These are phyloP conservation scores for Euphorbia neoarborescens DNA, from an alignment of 441 rosid species.

Conservation along the genomic window DNA sequence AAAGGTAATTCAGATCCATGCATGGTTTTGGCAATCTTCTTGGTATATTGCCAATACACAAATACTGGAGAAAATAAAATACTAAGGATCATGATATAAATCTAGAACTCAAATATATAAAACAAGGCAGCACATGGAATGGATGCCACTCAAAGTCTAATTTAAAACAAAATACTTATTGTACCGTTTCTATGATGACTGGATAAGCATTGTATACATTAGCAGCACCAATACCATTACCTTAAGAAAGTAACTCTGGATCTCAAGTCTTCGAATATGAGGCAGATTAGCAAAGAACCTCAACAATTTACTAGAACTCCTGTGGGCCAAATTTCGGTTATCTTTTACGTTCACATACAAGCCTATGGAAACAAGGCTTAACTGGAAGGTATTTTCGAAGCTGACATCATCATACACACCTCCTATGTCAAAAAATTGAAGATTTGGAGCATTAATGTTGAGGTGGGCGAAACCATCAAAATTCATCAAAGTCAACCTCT, in stretches of 20 bases:
- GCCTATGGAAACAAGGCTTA: slow-evolving; percentile 53
- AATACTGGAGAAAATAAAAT: slow-evolving; percentile 37
- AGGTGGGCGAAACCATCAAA: slow-evolving; percentile 59
- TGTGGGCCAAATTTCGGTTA: slow-evolving; percentile 23
- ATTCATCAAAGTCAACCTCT: slow-evolving; percentile 66
- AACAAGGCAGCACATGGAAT: not conserved
- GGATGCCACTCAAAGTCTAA: not conserved
- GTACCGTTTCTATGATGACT: not conserved
- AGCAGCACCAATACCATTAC: slow-evolving; percentile 25
- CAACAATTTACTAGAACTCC: slow-evolving; percentile 45
- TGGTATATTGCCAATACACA: slow-evolving; percentile 51
- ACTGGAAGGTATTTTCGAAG: slow-evolving; percentile 39
- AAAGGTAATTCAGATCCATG: slow-evolving; percentile 54
- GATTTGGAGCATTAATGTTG: slow-evolving; percentile 50
- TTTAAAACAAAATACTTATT: not conserved
- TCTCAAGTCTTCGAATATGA: slow-evolving; percentile 60
- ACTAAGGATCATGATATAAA: slow-evolving; percentile 8
- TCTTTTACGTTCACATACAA: slow-evolving; percentile 40
- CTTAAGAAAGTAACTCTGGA: slow-evolving; percentile 65
- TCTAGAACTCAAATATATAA: slow-evolving; percentile 13
- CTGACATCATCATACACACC: slow-evolving; percentile 54
- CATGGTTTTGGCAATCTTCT: slow-evolving; percentile 44
- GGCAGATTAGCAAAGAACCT: slow-evolving; percentile 60
- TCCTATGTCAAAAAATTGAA: slow-evolving; percentile 58
- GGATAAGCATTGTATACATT: not conserved